Conservation (phyloP, 768 basidiomycete genomes). For the Pisolithus albus region DNA sequence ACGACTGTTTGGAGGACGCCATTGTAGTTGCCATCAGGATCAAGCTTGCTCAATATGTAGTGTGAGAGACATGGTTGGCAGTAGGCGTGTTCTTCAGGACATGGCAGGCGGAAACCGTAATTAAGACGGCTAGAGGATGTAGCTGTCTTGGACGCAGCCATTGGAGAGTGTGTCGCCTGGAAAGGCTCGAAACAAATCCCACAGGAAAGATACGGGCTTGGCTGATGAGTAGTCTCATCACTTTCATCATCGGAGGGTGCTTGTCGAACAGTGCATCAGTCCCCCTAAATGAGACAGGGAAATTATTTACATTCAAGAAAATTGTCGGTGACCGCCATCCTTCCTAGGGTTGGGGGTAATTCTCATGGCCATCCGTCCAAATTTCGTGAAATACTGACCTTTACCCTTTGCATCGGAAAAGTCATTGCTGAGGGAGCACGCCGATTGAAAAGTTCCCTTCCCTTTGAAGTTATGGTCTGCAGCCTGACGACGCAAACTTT, state of each 20-base stretch:
- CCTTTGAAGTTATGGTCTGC: constrained; percentile 24
- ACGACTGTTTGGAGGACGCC: constrained; percentile 23
- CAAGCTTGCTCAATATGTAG: constrained; percentile 32
- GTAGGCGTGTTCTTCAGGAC: constrained; percentile 30
- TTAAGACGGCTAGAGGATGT: constrained; percentile 29
- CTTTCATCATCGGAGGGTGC: neutral
- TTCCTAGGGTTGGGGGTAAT: neutral
- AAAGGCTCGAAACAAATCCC: constrained; percentile 36
- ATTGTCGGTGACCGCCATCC: neutral
- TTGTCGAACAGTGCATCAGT: neutral
- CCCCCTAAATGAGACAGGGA: neutral
- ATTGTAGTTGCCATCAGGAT: constrained; percentile 26
- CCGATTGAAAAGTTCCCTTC: constrained; percentile 19
- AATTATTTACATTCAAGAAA: neutral
- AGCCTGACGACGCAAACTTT: constrained; percentile 13
- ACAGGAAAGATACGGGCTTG: constrained; percentile 21
- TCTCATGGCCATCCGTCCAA: neutral
- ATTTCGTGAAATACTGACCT: neutral
- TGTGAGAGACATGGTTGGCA: constrained; percentile 29
- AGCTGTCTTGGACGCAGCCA: constrained; percentile 27
- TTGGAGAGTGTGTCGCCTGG: constrained; percentile 27
- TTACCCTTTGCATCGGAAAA: neutral
- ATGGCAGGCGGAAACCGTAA: constrained; percentile 31
- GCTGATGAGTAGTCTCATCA: neutral
- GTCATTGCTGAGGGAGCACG: neutral